phyloP scores from a whole-genome alignment of 2,329 filamentous ascomycete genomes.

The Claviceps lovelessii region DNA sequence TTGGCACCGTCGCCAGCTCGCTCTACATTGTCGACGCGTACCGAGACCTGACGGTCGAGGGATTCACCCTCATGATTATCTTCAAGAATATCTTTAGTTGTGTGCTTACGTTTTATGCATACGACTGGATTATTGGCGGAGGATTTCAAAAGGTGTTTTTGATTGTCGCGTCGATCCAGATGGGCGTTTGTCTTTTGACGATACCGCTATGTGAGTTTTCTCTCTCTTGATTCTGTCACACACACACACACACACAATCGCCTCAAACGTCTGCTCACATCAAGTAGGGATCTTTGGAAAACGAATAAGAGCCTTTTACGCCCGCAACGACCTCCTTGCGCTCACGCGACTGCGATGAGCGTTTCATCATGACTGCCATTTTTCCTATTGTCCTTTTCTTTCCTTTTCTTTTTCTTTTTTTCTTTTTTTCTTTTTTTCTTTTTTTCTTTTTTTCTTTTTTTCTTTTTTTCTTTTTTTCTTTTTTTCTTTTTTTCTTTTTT shows the following conservation, averaged over 20 bases:
- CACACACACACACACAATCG: too few species aligned
- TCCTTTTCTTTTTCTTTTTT: not conserved
- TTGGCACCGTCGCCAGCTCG: constrained; percentile 72
- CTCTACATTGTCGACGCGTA: constrained; percentile 90
- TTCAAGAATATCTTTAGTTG: constrained; percentile 96
- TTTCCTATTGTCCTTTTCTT: not conserved
- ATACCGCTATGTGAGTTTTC: constrained; percentile 61
- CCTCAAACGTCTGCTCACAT: constrained; percentile 1
- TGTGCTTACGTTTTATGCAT: constrained; percentile 68
- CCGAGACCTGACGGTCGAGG: constrained; percentile 71
- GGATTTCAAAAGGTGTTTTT: constrained; percentile 52
- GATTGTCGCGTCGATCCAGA: constrained; percentile 60
- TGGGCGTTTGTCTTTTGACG: constrained; percentile 59
- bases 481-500: too few species aligned
- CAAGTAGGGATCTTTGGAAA: constrained; percentile 62
- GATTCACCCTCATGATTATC: constrained; percentile 76
- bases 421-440: too few species aligned
- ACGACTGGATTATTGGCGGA: constrained; percentile 60
- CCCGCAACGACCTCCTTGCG: constrained; percentile 55
- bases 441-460: too few species aligned
- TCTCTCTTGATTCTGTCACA: not conserved
- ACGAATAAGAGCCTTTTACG: constrained; percentile 58
- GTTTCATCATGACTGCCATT: not conserved
- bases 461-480: too few species aligned
- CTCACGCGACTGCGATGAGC: constrained; percentile 17